A percentile compares a stretch with the other conserved stretches of the same genome.
Evolutionary conservation across 2,329 filamentous ascomycete genomes (phyloP).

Genomic region (Rhytidhysteron rufulum): DNA sequence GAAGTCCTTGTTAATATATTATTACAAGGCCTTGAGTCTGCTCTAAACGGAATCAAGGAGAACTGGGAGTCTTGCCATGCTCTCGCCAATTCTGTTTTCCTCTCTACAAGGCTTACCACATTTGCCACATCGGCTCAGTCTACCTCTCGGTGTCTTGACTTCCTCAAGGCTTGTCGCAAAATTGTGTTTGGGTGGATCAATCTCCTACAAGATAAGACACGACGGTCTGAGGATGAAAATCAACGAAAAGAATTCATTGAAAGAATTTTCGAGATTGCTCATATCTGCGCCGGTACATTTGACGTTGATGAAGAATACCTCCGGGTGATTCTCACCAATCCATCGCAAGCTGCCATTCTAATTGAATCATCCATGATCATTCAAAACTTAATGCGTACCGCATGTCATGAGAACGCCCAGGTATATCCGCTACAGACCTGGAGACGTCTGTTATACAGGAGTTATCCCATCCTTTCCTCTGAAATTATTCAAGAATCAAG

Average conservation of each 20-base stretch:
- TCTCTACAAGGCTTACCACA: constrained; percentile 40
- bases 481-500: background rate
- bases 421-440: background rate
- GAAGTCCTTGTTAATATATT: constrained; percentile 19
- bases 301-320: constrained; percentile 33
- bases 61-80: constrained; percentile 27
- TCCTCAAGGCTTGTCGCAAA: constrained; percentile 23
- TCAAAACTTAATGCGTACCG: background rate
- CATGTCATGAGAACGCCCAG: background rate
- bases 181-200: constrained; percentile 36
- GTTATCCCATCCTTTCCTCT: background rate
- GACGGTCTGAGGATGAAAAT: constrained; percentile 10
- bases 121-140: constrained; percentile 20
- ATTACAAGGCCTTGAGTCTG: background rate
- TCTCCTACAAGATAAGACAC: constrained; percentile 20
- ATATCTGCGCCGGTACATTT: constrained; percentile 42
- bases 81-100: constrained; percentile 31
- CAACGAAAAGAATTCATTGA: constrained; percentile 22
- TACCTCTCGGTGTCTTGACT: constrained; percentile 16
- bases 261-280: constrained; percentile 32
- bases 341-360: background rate
- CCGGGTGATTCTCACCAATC: constrained; percentile 13
- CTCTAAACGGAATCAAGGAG: background rate
- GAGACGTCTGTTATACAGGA: background rate
- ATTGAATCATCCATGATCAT: constrained; percentile 2